These are phyloP conservation scores for Alternaria tenuissima DNA, from an alignment of 2,329 filamentous ascomycete genomes.

Conservation along the genomic window DNA sequence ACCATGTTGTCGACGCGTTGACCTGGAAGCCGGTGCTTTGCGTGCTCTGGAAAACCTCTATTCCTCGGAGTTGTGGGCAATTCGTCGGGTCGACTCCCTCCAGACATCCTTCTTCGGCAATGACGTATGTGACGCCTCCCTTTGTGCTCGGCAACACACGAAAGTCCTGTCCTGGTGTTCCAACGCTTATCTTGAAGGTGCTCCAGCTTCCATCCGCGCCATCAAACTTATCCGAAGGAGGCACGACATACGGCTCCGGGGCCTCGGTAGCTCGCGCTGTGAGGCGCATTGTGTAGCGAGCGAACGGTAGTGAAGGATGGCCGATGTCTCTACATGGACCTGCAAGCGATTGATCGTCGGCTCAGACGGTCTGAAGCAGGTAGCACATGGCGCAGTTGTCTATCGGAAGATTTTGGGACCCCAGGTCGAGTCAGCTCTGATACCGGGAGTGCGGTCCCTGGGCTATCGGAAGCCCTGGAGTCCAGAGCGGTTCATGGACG, in stretches of 20 bases:
- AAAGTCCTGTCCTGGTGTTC: slow-evolving; percentile 51
- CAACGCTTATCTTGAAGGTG: slow-evolving; percentile 52
- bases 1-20: slow-evolving; percentile 43
- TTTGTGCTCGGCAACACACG: slow-evolving; percentile 49
- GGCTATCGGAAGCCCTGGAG: background rate
- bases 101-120: slow-evolving; percentile 48
- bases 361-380: background rate
- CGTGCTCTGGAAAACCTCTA: slow-evolving; percentile 39
- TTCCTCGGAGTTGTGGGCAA: slow-evolving; percentile 42
- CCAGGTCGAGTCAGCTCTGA: slow-evolving; percentile 1
- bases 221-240: slow-evolving; percentile 47
- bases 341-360: background rate
- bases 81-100: slow-evolving; percentile 36
- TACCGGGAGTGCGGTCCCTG: background rate
- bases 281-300: slow-evolving; percentile 32
- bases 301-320: background rate
- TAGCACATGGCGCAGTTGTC: slow-evolving; percentile 5
- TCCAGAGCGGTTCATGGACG: background rate
- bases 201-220: slow-evolving; percentile 55
- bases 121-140: slow-evolving; percentile 40
- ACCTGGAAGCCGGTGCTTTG: slow-evolving; percentile 45
- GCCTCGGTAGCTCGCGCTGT: slow-evolving; percentile 27
- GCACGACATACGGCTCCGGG: slow-evolving; percentile 42
- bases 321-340: background rate
- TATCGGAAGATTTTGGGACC: background rate